Base-by-base conservation (phyloP, 768 basidiomycete species). In the Lactifluus subvellereus region DNA sequence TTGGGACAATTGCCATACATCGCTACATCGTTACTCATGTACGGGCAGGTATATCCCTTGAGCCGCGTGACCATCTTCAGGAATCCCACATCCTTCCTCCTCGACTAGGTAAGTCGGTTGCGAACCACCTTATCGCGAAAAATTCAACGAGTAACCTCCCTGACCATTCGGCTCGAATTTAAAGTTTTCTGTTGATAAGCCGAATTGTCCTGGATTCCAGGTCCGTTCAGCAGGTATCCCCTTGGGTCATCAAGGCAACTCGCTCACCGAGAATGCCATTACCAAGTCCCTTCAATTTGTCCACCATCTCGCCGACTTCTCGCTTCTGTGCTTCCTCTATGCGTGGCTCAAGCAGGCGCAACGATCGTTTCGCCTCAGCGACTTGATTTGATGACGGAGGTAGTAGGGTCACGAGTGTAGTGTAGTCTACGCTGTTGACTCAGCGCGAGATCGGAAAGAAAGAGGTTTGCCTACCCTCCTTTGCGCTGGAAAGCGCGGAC, bases 141-240 rank as follows among this genome's bases (percentile, higher is more conserved):
- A 97, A 69, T 91, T 90, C 83, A 98, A 84, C 0, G 89, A 90
- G 77, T 98, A 98, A 0, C 96, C 94, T n/a, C 96, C 96, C 65
- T 94, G 87, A 6, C 88, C 91, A 66, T 96, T 95, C 18, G 92
- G 92, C 63, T 87, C 86, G 70, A 99, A 92, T 76, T 98, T 89
- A 82, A 98, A 98, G 76, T 96, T 98, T 71, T 98, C 87, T 0
- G 95, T 98, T 14, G 89, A 94, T 66, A 98, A 73, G 18, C 97
- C 96, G 71, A 98, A 98, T 64, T 89, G 91, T 3, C 93, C 92
- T 95, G 67, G 18, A 53, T 14, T 55, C 27, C 27, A 27, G 37
- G 52, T 13, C 40, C 22, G 13, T 37, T 48, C n/a, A 50, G 13
- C 53, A 30, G 10, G 30, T 32, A 30, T 30, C 30, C n/a, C 33